phyloP scores from a whole-genome alignment of 1,284 basidiomycete species.

The Pisolithus thermaeus region DNA sequence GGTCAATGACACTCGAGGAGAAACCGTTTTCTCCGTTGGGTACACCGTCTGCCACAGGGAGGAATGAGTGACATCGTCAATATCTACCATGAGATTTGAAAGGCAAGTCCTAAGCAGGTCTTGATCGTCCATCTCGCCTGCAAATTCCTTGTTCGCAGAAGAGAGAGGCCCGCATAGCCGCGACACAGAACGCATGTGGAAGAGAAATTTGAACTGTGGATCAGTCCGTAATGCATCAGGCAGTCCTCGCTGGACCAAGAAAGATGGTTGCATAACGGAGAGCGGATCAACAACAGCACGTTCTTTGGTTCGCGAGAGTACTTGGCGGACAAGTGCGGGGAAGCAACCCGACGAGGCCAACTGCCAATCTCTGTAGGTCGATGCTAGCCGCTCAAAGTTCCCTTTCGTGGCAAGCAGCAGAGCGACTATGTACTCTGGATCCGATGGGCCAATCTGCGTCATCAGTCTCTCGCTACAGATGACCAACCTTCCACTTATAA shows the following conservation, averaged over 20 bases:
- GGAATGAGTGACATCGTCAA: conserved; percentile 34
- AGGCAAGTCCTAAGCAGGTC: conserved; percentile 36
- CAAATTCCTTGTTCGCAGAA: neutral
- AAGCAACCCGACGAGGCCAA: conserved; percentile 24
- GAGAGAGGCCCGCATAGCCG: conserved; percentile 9
- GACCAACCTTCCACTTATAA: conserved; percentile 18
- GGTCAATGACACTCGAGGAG: conserved; percentile 4
- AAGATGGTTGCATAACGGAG: conserved; percentile 75
- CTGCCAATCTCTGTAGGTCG: conserved; percentile 21
- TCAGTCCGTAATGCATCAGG: conserved; percentile 63
- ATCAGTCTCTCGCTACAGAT: conserved; percentile 25
- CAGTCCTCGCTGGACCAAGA: conserved; percentile 65
- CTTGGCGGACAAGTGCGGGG: conserved; percentile 35
- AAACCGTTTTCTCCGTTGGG: conserved; percentile 7
- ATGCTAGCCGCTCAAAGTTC: conserved; percentile 23
- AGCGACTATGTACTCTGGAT: conserved; percentile 41
- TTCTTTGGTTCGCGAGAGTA: conserved; percentile 45
- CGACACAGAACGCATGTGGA: conserved; percentile 63
- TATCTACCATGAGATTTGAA: conserved; percentile 35
- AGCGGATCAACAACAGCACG: conserved; percentile 62
- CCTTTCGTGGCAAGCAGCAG: conserved; percentile 29
- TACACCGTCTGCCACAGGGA: conserved; percentile 29
- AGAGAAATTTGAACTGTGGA: conserved; percentile 61
- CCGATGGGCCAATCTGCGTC: conserved; percentile 37
- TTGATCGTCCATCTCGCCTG: conserved; percentile 10